Base-by-base conservation (phyloP, 164 flowering plant genomes). In the Umbilicus rupestris region DNA sequence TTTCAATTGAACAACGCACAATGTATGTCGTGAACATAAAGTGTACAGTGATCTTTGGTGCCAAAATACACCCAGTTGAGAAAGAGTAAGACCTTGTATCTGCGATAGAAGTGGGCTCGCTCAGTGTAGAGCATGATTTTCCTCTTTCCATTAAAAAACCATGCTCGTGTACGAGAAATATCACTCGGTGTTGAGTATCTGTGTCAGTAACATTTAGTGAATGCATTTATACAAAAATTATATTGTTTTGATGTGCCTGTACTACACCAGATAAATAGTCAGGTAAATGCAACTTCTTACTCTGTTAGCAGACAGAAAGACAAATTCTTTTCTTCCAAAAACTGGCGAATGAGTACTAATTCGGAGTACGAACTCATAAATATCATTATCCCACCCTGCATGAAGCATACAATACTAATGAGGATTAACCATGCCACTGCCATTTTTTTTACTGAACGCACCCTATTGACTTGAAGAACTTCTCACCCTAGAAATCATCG, bases 111-210 rank as follows among this genome's bases (percentile, higher is more conserved):
- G 74, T 90, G 96, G 72, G 86, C 80, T 73, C 98, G 81, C 76
- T 94, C 96, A n/a, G 92, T 89, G 78, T 89, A 94, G 55, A 90
- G 84, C 88, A 90, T 85, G 65, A 93, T 89, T 73, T 87, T 89
- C 66, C 79, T 70, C 29, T 52, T 75, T 49, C 96, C 92, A 70
- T 86, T 78, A 74, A 78, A 85, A 73, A 93, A 93, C 85, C 86
- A 75, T 60, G 73, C 69, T 26, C 98, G 85, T 68, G 96, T 87
- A 71, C 92, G 88, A 68, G 98, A 87, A 66, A 90, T 85, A 74
- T 93, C 96, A 64, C 81, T 75, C 67, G 74, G 84, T 65, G 84
- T 69, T 49, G 92, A 76, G 79, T 90, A 85, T 71, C 98, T 90
- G 64, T 45, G 45, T 17, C 49, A 0, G 19, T 37, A 22, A 39